phyloP scores from a whole-genome alignment of 2,329 filamentous ascomycete genomes.

The Botrytis paeoniae region DNA sequence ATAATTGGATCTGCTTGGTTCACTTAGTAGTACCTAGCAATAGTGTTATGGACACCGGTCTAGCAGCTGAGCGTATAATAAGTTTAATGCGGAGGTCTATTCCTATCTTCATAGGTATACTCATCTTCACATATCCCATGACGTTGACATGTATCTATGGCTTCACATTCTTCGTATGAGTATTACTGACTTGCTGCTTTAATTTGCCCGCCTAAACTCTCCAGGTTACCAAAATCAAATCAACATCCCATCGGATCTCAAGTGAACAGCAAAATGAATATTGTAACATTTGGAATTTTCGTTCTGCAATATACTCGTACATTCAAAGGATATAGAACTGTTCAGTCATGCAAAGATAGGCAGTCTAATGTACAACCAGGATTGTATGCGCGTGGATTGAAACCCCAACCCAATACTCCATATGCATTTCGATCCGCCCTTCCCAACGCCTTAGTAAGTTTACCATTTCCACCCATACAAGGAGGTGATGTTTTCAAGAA shows the following conservation, averaged over 20 bases:
- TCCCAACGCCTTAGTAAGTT: constrained; percentile 12
- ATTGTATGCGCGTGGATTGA: constrained; percentile 6
- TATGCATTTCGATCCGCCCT: constrained; percentile 10
- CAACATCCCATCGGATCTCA: background rate
- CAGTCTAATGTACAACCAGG: constrained; percentile 22
- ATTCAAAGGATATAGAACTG: background rate
- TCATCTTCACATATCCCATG: background rate
- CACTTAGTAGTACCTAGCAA: background rate
- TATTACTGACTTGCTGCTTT: background rate
- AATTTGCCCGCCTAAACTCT: too few relatives aligned
- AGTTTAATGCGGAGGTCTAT: background rate
- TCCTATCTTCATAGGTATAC: background rate
- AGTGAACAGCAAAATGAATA: background rate
- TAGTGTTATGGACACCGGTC: background rate
- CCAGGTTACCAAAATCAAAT: background rate
- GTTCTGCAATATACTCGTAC: background rate
- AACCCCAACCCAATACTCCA: constrained; percentile 4
- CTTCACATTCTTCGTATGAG: background rate
- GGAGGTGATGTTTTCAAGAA: constrained; percentile 9
- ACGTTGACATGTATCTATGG: background rate
- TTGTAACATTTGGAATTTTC: background rate
- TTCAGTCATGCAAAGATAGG: constrained; percentile 12
- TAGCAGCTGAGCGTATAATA: background rate
- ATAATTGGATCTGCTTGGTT: background rate
- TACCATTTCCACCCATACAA: background rate